These are phyloP conservation scores for Candida maltosa DNA, from an alignment of 805 yeast species.

Conservation along the genomic window DNA sequence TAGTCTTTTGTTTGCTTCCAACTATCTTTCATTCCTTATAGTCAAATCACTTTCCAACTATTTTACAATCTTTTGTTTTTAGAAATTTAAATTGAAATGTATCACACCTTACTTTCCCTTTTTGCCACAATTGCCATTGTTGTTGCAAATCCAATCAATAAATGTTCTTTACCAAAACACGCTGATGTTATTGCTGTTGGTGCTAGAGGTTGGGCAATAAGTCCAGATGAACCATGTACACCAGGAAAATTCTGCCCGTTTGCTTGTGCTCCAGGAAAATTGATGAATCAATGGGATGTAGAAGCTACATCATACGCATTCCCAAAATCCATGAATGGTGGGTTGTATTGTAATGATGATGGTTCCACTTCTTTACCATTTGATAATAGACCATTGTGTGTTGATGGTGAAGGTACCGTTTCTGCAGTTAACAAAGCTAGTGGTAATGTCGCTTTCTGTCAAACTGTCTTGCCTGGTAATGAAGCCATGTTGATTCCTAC, in stretches of 20 bases:
- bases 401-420: conserved; percentile 77
- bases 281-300: conserved; percentile 89
- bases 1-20: too few relatives aligned
- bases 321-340: conserved; percentile 81
- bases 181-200: conserved; percentile 72
- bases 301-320: conserved; percentile 66
- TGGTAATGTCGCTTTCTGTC: conserved; percentile 75
- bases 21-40: background rate
- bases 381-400: conserved; percentile 59
- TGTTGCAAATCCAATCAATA: conserved; percentile 24
- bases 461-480: conserved; percentile 90
- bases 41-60: background rate
- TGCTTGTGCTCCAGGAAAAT: conserved; percentile 86
- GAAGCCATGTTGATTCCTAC: conserved; percentile 95
- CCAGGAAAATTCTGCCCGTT: conserved; percentile 86
- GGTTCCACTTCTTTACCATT: conserved; percentile 67
- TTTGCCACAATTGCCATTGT: conserved; percentile 17
- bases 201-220: conserved; percentile 87
- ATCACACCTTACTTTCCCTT: background rate
- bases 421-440: conserved; percentile 55
- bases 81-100: too few relatives aligned
- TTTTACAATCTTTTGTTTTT: background rate
- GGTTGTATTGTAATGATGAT: conserved; percentile 68
- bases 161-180: conserved; percentile 65
- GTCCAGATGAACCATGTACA: conserved; percentile 67